These are phyloP conservation scores for Colletotrichum acutatum DNA, from an alignment of 2,329 filamentous ascomycete species.

Conservation along the genomic window DNA sequence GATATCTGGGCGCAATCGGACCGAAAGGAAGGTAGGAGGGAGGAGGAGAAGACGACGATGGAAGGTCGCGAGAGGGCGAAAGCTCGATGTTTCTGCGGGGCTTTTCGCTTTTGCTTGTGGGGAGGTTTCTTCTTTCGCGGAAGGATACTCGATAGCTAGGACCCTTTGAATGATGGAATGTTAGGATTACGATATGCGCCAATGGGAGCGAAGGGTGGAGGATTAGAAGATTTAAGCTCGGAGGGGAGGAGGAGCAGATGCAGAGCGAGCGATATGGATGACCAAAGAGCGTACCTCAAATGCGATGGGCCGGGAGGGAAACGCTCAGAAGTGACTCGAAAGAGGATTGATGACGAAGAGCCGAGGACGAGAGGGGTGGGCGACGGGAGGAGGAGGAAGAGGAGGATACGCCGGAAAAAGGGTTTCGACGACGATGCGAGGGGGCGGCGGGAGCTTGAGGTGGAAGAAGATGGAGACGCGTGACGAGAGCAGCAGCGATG, in stretches of 20 bases:
- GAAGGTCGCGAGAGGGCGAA: slow-evolving; percentile 11
- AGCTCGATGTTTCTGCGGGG: slow-evolving; percentile 32
- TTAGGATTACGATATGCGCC: slow-evolving; percentile 25
- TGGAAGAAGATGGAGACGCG: slow-evolving; percentile 30
- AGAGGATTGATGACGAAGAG: slow-evolving; percentile 15
- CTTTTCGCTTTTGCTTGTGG: slow-evolving; percentile 19
- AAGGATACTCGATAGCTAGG: slow-evolving; percentile 3
- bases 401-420: slow-evolving; percentile 19
- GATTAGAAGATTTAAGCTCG: background rate
- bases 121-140: slow-evolving; percentile 8
- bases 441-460: slow-evolving; percentile 13
- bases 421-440: slow-evolving; percentile 35
- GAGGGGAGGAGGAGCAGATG: background rate
- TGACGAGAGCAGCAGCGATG: slow-evolving; percentile 22
- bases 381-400: no score
- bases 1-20: slow-evolving; percentile 26
- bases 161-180: slow-evolving; percentile 2
- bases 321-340: slow-evolving; percentile 30
- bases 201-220: slow-evolving; percentile 3
- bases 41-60: background rate
- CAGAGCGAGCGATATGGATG: background rate
- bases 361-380: background rate
- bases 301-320: slow-evolving; percentile 21
- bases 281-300: slow-evolving; percentile 19
- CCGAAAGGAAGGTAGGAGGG: slow-evolving; percentile 13